Percentiles rank a stretch among this genome's conserved stretches.
phyloP scores from a whole-genome alignment of 129 eudicot species.

The Calendula officinalis region DNA sequence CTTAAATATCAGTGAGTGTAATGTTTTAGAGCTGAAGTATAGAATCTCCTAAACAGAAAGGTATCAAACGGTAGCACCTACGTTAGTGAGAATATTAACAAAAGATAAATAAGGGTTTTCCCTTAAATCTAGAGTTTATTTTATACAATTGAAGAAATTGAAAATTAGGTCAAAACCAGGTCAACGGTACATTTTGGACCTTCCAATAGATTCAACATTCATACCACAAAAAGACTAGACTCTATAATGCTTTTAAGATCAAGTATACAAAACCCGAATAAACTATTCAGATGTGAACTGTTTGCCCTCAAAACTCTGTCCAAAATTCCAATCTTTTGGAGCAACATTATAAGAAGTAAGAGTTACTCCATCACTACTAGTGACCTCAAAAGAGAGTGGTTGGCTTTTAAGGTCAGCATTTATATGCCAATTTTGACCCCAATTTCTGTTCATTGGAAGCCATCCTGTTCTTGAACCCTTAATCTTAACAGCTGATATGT shows the following conservation, averaged over 20 bases:
- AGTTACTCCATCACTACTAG: conserved; percentile 67
- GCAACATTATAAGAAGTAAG: conserved; percentile 72
- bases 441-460: conserved; percentile 93
- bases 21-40: no score
- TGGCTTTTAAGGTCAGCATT: conserved; percentile 77
- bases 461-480: conserved; percentile 95
- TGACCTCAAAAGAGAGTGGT: conserved; percentile 81
- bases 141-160: conserved; percentile 27
- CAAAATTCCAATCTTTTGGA: conserved; percentile 76
- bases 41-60: no score
- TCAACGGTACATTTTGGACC: background rate
- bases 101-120: background rate
- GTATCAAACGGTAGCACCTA: background rate
- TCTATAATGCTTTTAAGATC: conserved; percentile 20
- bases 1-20: no score
- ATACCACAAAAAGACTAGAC: conserved; percentile 18
- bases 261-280: conserved; percentile 8
- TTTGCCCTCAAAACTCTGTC: conserved; percentile 86
- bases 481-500: conserved; percentile 66
- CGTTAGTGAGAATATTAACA: background rate
- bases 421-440: conserved; percentile 96
- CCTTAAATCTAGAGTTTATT: conserved; percentile 9
- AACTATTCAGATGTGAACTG: conserved; percentile 54
- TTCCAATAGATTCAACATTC: conserved; percentile 5
- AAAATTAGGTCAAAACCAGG: background rate